Percentiles rank a stretch among this genome's conserved stretches.
Evolutionary conservation across 768 basidiomycete species (phyloP).

Genomic region (Symmetrospora coprosmae): DNA sequence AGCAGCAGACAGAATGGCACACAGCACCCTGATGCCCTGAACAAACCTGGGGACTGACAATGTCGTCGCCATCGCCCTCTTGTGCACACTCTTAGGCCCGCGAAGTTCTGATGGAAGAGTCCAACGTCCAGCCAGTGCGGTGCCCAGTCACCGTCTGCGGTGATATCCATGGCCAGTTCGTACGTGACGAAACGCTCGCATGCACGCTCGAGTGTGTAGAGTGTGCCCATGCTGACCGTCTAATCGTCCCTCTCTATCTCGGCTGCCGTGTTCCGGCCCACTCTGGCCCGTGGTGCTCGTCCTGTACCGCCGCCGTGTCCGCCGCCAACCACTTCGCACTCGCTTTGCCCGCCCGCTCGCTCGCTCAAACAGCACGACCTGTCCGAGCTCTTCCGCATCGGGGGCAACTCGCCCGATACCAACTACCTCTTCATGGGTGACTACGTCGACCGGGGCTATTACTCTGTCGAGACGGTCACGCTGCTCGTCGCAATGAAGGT

Average conservation of each 20-base stretch:
- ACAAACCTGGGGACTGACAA: too few relatives aligned
- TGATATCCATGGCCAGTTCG: slow-evolving; percentile 99
- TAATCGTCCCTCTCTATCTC: too few relatives aligned
- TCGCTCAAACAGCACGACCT: slow-evolving; percentile 99
- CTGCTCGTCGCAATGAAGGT: slow-evolving; percentile 92
- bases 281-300: too few relatives aligned
- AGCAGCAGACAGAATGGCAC: too few relatives aligned
- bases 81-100: slow-evolving; percentile 53
- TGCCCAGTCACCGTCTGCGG: slow-evolving; percentile 99
- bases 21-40: too few relatives aligned
- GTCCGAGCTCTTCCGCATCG: slow-evolving; percentile 94
- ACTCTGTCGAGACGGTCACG: slow-evolving; percentile 97
- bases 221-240: too few relatives aligned
- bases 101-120: slow-evolving; percentile 97
- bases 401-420: slow-evolving; percentile 95
- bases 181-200: slow-evolving; percentile 48
- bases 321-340: neutral
- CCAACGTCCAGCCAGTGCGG: slow-evolving; percentile 93
- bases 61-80: neutral
- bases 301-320: too few relatives aligned
- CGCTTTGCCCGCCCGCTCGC: too few relatives aligned
- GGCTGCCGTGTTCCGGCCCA: too few relatives aligned
- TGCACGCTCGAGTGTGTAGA: too few relatives aligned
- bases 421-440: slow-evolving; percentile 99
- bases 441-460: slow-evolving; percentile 87